Conservation (phyloP, 371 early-diverging fungal genomes). For the Zopfochytrium polystomum region DNA sequence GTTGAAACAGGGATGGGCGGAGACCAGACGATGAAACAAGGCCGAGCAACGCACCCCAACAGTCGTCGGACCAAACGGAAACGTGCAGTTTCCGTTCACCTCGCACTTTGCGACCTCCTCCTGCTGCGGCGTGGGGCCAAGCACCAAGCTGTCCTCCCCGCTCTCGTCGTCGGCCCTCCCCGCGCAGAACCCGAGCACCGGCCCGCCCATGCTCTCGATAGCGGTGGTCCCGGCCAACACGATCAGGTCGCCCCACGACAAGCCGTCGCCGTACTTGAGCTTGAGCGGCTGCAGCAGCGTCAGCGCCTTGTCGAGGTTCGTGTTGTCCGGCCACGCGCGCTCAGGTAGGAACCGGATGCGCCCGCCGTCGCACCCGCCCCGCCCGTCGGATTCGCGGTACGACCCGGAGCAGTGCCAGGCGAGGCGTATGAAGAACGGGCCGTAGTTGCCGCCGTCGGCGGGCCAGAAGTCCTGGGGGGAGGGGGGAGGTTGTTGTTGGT, state of each 20-base stretch:
- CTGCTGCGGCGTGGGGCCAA: conserved; percentile 32
- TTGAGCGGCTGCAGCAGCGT: conserved; percentile 73
- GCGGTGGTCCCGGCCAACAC: conserved; percentile 84
- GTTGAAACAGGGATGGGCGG: too few species aligned
- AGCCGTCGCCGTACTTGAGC: conserved; percentile 66
- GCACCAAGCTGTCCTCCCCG: conserved; percentile 71
- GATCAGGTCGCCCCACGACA: conserved; percentile 88
- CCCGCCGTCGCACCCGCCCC: conserved; percentile 82
- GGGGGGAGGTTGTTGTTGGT: too few species aligned
- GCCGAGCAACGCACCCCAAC: conserved; percentile 15
- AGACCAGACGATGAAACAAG: too few species aligned
- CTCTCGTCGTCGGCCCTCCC: conserved; percentile 74
- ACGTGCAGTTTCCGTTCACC: conserved; percentile 22
- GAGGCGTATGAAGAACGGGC: conserved; percentile 27
- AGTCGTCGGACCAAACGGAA: conserved; percentile 21
- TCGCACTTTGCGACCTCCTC: conserved; percentile 6
- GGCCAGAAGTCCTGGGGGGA: conserved; percentile 25
- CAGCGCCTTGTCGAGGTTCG: conserved; percentile 77
- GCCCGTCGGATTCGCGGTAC: conserved; percentile 22
- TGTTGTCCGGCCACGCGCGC: conserved; percentile 77
- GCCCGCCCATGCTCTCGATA: conserved; percentile 68
- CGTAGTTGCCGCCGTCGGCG: conserved; percentile 36
- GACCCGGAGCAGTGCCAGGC: conserved; percentile 35
- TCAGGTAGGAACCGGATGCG: conserved; percentile 76
- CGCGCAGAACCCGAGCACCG: conserved; percentile 24